A percentile compares a stretch with the other conserved stretches of the same genome.
phyloP scores from a whole-genome alignment of 768 basidiomycete species.

The Hygrophorus pudorinus region DNA sequence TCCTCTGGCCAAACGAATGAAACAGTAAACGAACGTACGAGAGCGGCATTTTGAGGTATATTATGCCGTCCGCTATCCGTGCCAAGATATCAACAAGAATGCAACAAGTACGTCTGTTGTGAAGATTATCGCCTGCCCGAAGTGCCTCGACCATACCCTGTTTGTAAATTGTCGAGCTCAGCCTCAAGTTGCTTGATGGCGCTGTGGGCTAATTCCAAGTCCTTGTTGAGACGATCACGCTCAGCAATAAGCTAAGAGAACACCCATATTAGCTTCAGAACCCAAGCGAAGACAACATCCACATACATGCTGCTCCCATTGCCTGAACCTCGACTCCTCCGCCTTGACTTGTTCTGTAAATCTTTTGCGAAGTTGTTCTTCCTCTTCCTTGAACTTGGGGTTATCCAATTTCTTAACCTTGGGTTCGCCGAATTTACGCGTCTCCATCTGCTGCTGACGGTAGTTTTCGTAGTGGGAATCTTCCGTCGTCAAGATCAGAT shows the following conservation, averaged over 20 bases:
- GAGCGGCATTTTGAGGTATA: no score
- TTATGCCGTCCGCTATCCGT: no score
- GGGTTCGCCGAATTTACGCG: slow-evolving; percentile 96
- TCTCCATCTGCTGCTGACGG: slow-evolving; percentile 98
- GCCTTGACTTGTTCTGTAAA: slow-evolving; percentile 99
- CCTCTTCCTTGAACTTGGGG: slow-evolving; percentile 99
- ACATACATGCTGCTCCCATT: slow-evolving; percentile 97
- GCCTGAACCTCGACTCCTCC: slow-evolving; percentile 94
- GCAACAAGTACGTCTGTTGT: no score
- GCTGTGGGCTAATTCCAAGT: slow-evolving; percentile 86
- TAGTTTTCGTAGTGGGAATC: slow-evolving; percentile 97
- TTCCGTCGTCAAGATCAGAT: slow-evolving; percentile 92
- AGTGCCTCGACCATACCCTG: slow-evolving; percentile 64
- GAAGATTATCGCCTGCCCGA: slow-evolving; percentile 41
- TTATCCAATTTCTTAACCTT: slow-evolving; percentile 99
- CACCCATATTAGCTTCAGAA: slow-evolving; percentile 11
- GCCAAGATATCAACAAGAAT: no score
- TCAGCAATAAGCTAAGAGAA: slow-evolving; percentile 85
- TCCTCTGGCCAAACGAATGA: no score
- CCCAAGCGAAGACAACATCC: slow-evolving; percentile 3
- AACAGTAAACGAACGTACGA: no score
- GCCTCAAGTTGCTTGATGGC: slow-evolving; percentile 86
- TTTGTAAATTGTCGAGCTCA: slow-evolving; percentile 84
- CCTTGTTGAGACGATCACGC: slow-evolving; percentile 97
- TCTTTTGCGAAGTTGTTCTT: slow-evolving; percentile 90